These are phyloP conservation scores for Schizosaccharomyces pombe DNA, from an alignment of 805 yeast genomes.

Conservation along the genomic window DNA sequence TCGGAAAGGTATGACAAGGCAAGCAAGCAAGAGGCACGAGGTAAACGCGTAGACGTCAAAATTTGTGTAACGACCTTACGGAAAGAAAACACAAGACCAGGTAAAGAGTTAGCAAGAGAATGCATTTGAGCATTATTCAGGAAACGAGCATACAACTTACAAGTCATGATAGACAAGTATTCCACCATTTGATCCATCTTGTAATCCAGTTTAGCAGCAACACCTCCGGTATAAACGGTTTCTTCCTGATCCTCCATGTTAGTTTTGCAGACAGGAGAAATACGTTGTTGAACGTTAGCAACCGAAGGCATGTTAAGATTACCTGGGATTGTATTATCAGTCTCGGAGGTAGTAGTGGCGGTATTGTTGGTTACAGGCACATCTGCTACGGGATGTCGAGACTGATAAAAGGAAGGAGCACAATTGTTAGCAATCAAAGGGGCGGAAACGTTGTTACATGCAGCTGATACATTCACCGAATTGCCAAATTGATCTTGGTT, in stretches of 20 bases:
- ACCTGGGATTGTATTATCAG: neutral
- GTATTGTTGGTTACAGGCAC: no score
- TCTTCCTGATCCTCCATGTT: neutral
- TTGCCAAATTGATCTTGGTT: no score
- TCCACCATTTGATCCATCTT: constrained; percentile 57
- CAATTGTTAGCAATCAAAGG: neutral
- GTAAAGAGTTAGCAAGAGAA: constrained; percentile 10
- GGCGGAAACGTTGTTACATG: neutral
- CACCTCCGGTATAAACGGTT: constrained; percentile 37
- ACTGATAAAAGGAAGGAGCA: neutral
- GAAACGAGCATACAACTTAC: constrained; percentile 9
- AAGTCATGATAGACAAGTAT: constrained; percentile 52
- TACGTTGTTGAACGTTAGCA: neutral
- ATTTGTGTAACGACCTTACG: constrained; percentile 40
- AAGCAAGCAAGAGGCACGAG: constrained; percentile 56
- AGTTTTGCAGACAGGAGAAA: neutral
- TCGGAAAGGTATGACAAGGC: constrained; percentile 61
- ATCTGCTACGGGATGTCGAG: neutral
- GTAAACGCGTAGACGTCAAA: constrained; percentile 66
- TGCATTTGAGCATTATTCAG: constrained; percentile 19
- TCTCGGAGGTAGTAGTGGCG: neutral
- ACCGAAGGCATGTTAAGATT: neutral
- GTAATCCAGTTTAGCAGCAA: constrained; percentile 54
- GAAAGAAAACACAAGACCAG: constrained; percentile 20
- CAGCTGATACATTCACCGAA: neutral